These are phyloP conservation scores for Hexamita inflata DNA, from an alignment of 208 protist species.

Conservation along the genomic window DNA sequence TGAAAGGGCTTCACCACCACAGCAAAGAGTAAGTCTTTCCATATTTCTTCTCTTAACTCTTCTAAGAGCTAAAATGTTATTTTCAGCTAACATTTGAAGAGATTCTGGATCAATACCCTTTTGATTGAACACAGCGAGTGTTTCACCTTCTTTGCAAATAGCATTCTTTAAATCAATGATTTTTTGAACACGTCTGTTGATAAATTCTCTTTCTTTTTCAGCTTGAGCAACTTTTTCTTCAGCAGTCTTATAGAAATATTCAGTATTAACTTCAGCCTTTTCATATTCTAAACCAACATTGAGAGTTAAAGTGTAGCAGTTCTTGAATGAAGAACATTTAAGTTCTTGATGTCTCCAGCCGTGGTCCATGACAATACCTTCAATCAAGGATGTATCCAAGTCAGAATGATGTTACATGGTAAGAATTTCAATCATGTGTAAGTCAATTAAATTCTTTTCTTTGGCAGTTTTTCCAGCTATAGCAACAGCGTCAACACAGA, in stretches of 20 bases:
- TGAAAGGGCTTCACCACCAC: slow-evolving; percentile 87
- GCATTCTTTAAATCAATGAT: slow-evolving; percentile 95
- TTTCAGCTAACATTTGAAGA: slow-evolving; percentile 94
- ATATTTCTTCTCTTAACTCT: slow-evolving; percentile 96
- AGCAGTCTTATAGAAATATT: slow-evolving; percentile 87
- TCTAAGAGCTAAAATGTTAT: slow-evolving; percentile 88
- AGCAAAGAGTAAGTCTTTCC: slow-evolving; percentile 74
- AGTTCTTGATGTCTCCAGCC: slow-evolving; percentile 85
- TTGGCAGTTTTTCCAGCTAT: slow-evolving; percentile 60
- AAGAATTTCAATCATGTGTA: slow-evolving; percentile 99
- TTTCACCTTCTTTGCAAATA: slow-evolving; percentile 70
- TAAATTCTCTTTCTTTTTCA: slow-evolving; percentile 76
- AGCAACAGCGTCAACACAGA: slow-evolving; percentile 72
- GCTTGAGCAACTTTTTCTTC: slow-evolving; percentile 86
- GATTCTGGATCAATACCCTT: slow-evolving; percentile 98
- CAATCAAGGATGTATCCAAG: slow-evolving; percentile 80
- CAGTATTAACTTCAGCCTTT: slow-evolving; percentile 87
- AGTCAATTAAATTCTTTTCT: slow-evolving; percentile 67
- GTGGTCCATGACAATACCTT: slow-evolving; percentile 98
- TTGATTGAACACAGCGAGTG: slow-evolving; percentile 88
- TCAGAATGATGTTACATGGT: slow-evolving; percentile 88
- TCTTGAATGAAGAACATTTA: slow-evolving; percentile 84
- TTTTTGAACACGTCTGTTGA: slow-evolving; percentile 78
- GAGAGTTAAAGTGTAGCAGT: slow-evolving; percentile 89
- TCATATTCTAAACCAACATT: slow-evolving; percentile 99